Evolutionary conservation across 1,139 yeast genomes (phyloP), one percentile per base, ranked within the genome.

Genomic region (Candida sanyaensis): DNA sequence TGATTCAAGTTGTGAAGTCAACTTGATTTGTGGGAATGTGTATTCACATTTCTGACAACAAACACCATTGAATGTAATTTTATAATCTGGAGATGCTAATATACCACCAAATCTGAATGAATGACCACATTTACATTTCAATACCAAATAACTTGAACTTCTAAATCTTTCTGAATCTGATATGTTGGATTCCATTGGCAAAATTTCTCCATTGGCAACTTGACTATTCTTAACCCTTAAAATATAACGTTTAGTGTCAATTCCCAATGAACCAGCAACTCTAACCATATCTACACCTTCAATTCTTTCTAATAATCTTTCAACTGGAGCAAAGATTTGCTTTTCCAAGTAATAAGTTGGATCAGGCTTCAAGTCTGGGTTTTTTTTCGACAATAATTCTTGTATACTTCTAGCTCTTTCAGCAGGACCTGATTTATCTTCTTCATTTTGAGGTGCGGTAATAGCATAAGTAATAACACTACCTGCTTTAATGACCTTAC

Each of bases 291-390:
- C 98, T 50, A 89, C 80, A 34, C 98, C 97, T 53, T 90, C 96
- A 49, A 95, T 85, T 55, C 87, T 81, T 55, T 87, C 96, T 44
- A 93, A 74, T 46, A 95, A 73, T 67, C 99, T 85, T 62, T 90
- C 96, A 11, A 93, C 85, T 1, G 98, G 98, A 2, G 96, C 93
- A 62, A 87, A 82, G 12, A 95, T 80, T 66, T 95, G 99, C 63
- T 89, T 88, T 54, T 87, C 96, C 57, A 92, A 73, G 62, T 95
- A 95, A 62, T 80, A 92, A 39, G 73, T 77, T 1, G 89, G 78
- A 66, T 95, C 99, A 1, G 95, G 91, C 51, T 67, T 74, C 52
- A 86, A 77, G 6, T 66, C 67, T 7, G 77, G 71, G 26, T 41
- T 32, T 13, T 72, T 68, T 49, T 81, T 80, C 28, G 71, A 66